phyloP scores from a whole-genome alignment of 2,329 filamentous ascomycete species.

The Xylaria sp. region DNA sequence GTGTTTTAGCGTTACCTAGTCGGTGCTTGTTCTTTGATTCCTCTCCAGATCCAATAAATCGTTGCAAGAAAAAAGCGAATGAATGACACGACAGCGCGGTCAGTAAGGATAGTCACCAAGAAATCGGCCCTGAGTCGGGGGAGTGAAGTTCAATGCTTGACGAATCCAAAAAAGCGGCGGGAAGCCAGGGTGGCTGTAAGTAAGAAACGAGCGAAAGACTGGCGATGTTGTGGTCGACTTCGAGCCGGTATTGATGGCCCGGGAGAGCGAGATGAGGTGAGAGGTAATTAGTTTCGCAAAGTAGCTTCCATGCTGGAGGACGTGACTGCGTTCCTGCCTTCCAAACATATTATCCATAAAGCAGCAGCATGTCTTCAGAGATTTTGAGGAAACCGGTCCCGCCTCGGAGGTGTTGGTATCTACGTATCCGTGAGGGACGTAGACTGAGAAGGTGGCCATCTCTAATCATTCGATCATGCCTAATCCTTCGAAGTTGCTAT shows the following conservation, averaged over 20 bases:
- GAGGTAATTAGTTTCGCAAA: background rate
- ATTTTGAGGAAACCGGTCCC: background rate
- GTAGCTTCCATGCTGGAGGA: background rate
- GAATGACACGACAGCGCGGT: conserved; percentile 35
- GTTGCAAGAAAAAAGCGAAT: conserved; percentile 44
- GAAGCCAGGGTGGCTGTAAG: conserved; percentile 25
- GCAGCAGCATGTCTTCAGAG: background rate
- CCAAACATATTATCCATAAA: background rate
- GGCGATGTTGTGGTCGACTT: conserved; percentile 37
- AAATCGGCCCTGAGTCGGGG: conserved; percentile 39
- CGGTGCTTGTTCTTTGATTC: conserved; percentile 34
- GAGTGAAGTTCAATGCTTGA: conserved; percentile 45
- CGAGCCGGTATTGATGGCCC: conserved; percentile 14
- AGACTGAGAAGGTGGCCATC: background rate
- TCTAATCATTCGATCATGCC: background rate
- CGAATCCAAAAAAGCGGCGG: conserved; percentile 63
- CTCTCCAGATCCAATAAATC: conserved; percentile 46
- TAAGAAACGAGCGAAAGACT: conserved; percentile 31
- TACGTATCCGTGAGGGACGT: no score
- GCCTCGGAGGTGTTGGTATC: background rate
- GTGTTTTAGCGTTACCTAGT: conserved; percentile 14
- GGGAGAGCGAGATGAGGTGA: background rate
- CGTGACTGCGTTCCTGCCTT: background rate
- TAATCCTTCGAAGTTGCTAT: background rate
- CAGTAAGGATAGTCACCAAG: conserved; percentile 50